Base-by-base conservation (phyloP, 768 basidiomycete species). In the Termitomyces titanicus region DNA sequence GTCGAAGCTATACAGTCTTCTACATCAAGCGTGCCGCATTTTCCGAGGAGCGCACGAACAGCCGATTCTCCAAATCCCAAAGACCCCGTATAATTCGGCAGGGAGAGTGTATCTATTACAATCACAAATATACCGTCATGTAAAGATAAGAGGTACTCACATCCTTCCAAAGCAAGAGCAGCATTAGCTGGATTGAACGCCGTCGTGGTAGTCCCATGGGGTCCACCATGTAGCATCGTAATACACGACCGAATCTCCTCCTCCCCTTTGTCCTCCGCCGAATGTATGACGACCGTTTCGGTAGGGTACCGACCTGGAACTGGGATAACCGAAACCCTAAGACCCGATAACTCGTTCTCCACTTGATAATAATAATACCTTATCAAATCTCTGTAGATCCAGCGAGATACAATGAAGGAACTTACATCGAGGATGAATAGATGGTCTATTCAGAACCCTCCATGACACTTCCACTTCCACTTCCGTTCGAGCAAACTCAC, bases 31-130 rank as follows among this genome's bases (percentile, higher is more conserved):
- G 74, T 69, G 12, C 88, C 88, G 31, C 86, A 85, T 37, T 75
- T 69, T 0, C 86, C 86, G 0, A 84, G 56, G 12, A 90, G 68
- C 3, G 69, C 70, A 47, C 75, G 77, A 33, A 88, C 71, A n/a
- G 75, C 76, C n/a, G 66, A 72, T 57, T 89, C 81, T 0, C 88
- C 88, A 53, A 74, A 88, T 3, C 88, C 88, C 31, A 78, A 67
- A 0, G 84, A 84, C 0, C 88, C 88, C 0, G 81, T 84, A 63
- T 89, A 89, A 65, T 88, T 88, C 0, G 82, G 81, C 11, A 79
- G 56, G 1, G 82, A 83, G 7, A 88, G 54, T 0, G 81, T 83
- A 61, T 85, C 88, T 84, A 61, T 20, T 11, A 31, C 25, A n/a
- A 34, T 34, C 18, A 47, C 18, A n/a, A n/a, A 22, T 33, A 34